Conservation (phyloP, 1,284 basidiomycete species). For the Schizophyllum amplum region DNA sequence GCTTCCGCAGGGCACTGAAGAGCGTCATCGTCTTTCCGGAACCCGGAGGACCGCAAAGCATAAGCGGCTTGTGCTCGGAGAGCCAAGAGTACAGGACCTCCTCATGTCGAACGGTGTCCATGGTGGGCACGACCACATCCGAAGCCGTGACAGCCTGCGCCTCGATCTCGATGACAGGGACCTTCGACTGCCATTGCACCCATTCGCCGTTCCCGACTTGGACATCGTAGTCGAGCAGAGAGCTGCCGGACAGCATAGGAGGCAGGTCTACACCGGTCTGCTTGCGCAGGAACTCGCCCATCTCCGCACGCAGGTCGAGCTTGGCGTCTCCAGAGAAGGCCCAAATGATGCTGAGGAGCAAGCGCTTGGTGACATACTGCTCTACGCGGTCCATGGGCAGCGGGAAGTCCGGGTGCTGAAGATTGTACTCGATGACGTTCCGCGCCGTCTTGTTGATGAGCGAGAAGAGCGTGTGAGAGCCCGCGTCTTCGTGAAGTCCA, state of each 20-base stretch:
- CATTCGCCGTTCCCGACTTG: slow-evolving; percentile 83
- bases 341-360: slow-evolving; percentile 94
- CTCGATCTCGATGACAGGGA: slow-evolving; percentile 95
- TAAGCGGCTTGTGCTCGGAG: slow-evolving; percentile 96
- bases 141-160: slow-evolving; percentile 92
- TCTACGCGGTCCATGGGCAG: slow-evolving; percentile 78
- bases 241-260: slow-evolving; percentile 62
- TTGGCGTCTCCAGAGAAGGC: slow-evolving; percentile 96
- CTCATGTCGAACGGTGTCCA: slow-evolving; percentile 98
- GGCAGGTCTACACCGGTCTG: slow-evolving; percentile 91
- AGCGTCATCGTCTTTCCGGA: slow-evolving; percentile 99
- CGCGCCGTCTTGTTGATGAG: slow-evolving; percentile 94
- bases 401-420: slow-evolving; percentile 93
- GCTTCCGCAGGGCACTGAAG: slow-evolving; percentile 96
- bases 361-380: slow-evolving; percentile 85
- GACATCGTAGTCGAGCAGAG: slow-evolving; percentile 95
- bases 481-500: slow-evolving; percentile 94
- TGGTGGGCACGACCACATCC: slow-evolving; percentile 96
- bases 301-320: slow-evolving; percentile 80
- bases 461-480: slow-evolving; percentile 94
- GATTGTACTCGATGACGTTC: slow-evolving; percentile 92
- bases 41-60: slow-evolving; percentile 98
- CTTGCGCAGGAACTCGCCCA: slow-evolving; percentile 84
- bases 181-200: slow-evolving; percentile 86
- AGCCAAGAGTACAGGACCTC: slow-evolving; percentile 98